A percentile compares a stretch with the other conserved stretches of the same genome.
These are phyloP conservation scores for Begonia loranthoides DNA, from an alignment of 306 rosid species.

Conservation along the genomic window DNA sequence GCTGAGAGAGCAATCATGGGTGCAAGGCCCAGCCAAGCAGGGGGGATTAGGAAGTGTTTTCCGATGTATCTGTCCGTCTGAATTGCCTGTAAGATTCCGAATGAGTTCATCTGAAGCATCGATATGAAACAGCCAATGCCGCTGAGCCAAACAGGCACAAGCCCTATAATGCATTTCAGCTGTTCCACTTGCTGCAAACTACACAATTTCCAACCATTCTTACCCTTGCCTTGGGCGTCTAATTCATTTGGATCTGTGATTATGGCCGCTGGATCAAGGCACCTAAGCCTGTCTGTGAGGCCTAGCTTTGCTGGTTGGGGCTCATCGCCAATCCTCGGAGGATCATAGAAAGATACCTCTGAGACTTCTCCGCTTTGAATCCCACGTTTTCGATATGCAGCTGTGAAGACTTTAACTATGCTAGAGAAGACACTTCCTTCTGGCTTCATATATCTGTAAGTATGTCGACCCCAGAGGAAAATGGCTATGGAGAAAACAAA, in stretches of 20 bases:
- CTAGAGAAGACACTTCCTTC: conserved; percentile 30
- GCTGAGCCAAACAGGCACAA: conserved; percentile 57
- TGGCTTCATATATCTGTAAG: conserved; percentile 22
- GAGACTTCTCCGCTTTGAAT: too few species aligned
- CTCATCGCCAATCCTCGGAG: conserved; percentile 12
- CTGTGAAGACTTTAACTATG: conserved; percentile 24
- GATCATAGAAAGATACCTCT: too few species aligned
- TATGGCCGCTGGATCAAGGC: conserved; percentile 37
- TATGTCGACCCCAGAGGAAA: conserved; percentile 21
- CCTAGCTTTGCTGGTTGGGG: background rate
- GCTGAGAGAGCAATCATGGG: conserved; percentile 60
- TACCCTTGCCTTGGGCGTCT: conserved; percentile 19
- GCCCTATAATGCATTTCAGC: conserved; percentile 45
- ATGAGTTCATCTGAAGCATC: conserved; percentile 53
- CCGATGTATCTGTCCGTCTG: conserved; percentile 48
- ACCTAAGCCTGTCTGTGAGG: conserved; percentile 24
- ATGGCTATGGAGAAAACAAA: conserved; percentile 24
- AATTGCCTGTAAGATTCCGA: conserved; percentile 56
- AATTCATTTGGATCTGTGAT: conserved; percentile 22
- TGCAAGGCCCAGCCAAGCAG: conserved; percentile 52
- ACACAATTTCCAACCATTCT: conserved; percentile 31
- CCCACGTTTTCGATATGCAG: conserved; percentile 17
- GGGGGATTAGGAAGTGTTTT: conserved; percentile 46
- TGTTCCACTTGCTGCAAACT: conserved; percentile 46
- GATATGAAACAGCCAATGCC: conserved; percentile 45